Percentiles rank a stretch among this genome's conserved stretches.
Evolutionary conservation across 2,329 filamentous ascomycete species (phyloP).

Genomic region (Diaporthe ampelina): DNA sequence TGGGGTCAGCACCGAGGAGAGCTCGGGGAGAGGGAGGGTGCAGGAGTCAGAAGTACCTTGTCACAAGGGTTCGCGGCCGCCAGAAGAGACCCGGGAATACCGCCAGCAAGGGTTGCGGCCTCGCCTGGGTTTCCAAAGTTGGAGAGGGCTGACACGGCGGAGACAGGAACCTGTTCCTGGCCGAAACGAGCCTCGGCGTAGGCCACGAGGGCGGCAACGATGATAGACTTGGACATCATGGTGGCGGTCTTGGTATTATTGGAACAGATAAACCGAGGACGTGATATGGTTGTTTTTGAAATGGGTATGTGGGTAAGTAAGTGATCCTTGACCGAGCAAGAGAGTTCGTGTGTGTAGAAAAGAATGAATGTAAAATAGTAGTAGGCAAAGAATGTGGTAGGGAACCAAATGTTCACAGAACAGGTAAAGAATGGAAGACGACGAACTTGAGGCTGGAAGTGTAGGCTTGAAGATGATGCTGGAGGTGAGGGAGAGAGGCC

Average conservation of each 20-base stretch:
- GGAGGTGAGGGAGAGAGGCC: not conserved
- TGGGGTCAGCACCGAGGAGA: not conserved
- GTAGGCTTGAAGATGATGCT: conserved; percentile 23
- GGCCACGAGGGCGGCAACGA: conserved; percentile 59
- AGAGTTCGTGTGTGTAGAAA: not conserved
- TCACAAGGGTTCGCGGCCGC: conserved; percentile 76
- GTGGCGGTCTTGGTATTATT: conserved; percentile 42
- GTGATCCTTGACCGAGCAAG: conserved; percentile 27
- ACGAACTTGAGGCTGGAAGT: conserved; percentile 18
- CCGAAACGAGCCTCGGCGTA: conserved; percentile 70
- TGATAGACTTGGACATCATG: conserved; percentile 60
- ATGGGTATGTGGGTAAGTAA: not conserved
- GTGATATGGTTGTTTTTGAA: conserved; percentile 2
- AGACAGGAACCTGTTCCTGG: conserved; percentile 72
- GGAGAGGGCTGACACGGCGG: conserved; percentile 65
- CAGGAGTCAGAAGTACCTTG: conserved; percentile 58
- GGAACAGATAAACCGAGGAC: not conserved
- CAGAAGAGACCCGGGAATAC: conserved; percentile 72
- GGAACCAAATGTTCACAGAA: conserved; percentile 24
- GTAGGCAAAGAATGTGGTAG: conserved; percentile 18
- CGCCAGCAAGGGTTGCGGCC: conserved; percentile 74
- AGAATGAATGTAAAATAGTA: conserved; percentile 22
- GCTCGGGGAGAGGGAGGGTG: conserved; percentile 44
- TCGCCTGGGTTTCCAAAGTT: conserved; percentile 70
- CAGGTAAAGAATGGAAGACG: conserved; percentile 31